Evolutionary conservation across 139 green algal species (phyloP).

Genomic region (Chlamydomonas schloesseri): DNA sequence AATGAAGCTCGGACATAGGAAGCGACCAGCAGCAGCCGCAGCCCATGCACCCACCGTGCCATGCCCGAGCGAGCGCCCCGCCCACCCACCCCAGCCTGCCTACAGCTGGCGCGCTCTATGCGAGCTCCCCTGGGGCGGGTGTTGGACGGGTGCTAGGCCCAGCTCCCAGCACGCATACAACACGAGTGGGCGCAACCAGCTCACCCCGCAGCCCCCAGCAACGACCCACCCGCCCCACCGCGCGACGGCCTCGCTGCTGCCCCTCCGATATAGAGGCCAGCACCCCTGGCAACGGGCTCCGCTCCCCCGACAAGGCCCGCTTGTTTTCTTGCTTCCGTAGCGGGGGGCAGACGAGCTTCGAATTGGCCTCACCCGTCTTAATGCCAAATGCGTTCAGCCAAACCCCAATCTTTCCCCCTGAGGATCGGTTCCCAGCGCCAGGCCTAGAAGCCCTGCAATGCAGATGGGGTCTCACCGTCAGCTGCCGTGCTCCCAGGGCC

Average conservation of each 20-base stretch:
- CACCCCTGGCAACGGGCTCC: background rate
- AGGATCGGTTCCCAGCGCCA: background rate
- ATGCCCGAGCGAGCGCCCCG: background rate
- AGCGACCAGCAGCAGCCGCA: no score
- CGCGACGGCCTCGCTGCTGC: background rate
- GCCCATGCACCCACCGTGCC: background rate
- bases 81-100: background rate
- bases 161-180: background rate
- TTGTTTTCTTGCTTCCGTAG: no score
- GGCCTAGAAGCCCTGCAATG: background rate
- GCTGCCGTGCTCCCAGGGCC: no score
- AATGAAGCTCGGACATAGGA: no score
- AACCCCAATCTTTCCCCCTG: background rate
- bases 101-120: background rate
- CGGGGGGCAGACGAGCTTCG: no score
- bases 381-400: background rate
- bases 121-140: conserved; percentile 2
- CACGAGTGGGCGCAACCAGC: conserved; percentile 2
- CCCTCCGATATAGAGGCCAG: background rate
- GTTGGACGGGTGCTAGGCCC: background rate
- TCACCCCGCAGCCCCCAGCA: background rate
- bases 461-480: background rate
- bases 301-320: background rate
- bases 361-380: background rate
- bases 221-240: conserved; percentile 1